Percentiles rank a stretch among this genome's conserved stretches.
Evolutionary conservation across 164 flowering plant genomes (phyloP).

Genomic region (Buxus sempervirens): DNA sequence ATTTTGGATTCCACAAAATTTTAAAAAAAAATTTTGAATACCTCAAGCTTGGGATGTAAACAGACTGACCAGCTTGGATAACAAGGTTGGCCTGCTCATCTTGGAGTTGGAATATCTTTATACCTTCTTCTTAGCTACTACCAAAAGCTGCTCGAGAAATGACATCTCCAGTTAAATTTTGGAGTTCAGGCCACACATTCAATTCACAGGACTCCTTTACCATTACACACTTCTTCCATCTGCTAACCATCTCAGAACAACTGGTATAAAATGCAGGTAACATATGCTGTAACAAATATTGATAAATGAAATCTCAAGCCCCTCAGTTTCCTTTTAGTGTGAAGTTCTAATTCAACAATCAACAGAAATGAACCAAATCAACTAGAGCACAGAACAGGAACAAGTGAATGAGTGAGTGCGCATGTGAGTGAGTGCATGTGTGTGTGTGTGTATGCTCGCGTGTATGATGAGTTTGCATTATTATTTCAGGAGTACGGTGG

Average conservation of each 20-base stretch:
- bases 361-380: too few species aligned
- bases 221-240: constrained; percentile 20
- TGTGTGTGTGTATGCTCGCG: too few species aligned
- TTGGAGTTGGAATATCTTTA: constrained; percentile 34
- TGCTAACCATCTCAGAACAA: constrained; percentile 20
- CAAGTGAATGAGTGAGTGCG: too few species aligned
- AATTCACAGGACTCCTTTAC: constrained; percentile 20
- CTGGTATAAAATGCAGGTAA: constrained; percentile 26
- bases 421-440: too few species aligned
- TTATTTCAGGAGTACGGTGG: too few species aligned
- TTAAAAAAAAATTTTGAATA: too few species aligned
- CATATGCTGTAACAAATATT: constrained; percentile 25
- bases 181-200: constrained; percentile 32
- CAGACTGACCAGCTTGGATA: constrained; percentile 10
- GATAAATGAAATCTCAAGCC: background rate
- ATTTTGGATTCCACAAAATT: background rate
- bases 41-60: constrained; percentile 45
- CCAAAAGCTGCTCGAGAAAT: constrained; percentile 49
- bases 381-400: too few species aligned
- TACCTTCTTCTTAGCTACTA: constrained; percentile 45
- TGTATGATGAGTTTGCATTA: too few species aligned
- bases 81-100: constrained; percentile 25
- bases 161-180: constrained; percentile 30
- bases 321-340: too few species aligned
- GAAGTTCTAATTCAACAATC: background rate